Conservation (phyloP, 371 early-diverging fungal species). For the Apophysomyces elegans region DNA sequence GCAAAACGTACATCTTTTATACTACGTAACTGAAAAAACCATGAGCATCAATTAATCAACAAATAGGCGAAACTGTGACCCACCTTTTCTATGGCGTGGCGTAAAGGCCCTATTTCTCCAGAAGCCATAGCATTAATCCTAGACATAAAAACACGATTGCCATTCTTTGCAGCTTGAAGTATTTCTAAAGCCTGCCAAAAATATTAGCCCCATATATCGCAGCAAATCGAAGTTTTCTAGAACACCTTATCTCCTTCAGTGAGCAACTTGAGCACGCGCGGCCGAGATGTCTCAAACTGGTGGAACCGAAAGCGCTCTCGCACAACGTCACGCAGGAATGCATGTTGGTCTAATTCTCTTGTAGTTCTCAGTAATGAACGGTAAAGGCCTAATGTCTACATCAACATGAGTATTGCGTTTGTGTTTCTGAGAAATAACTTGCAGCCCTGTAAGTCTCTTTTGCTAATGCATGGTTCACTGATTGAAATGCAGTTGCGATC, state of each 20-base stretch:
- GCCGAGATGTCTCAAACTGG: slow-evolving; percentile 27
- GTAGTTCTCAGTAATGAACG: slow-evolving; percentile 1
- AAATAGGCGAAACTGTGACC: neutral
- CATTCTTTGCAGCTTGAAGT: slow-evolving; percentile 14
- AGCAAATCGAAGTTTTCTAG: neutral
- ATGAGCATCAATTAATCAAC: neutral
- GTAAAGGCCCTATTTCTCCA: slow-evolving; percentile 24
- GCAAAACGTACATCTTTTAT: slow-evolving; percentile 25
- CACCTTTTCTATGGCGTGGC: slow-evolving; percentile 25
- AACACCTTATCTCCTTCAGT: slow-evolving; percentile 25
- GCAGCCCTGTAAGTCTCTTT: neutral
- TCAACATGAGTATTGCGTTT: neutral
- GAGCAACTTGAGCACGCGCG: slow-evolving; percentile 15
- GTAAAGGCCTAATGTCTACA: slow-evolving; percentile 5
- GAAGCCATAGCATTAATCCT: slow-evolving; percentile 20
- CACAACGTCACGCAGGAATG: slow-evolving; percentile 20
- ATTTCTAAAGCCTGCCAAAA: slow-evolving; percentile 19
- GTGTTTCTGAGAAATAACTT: neutral
- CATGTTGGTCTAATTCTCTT: neutral
- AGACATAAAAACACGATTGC: slow-evolving; percentile 16
- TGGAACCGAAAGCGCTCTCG: slow-evolving; percentile 36
- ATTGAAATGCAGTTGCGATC: slow-evolving; percentile 5
- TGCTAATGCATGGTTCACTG: neutral
- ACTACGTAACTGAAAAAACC: slow-evolving; percentile 15
- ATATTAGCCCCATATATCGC: neutral